A percentile compares a stretch with the other conserved stretches of the same genome.
Conservation (phyloP, 768 basidiomycete genomes). For the Psilocybe tampanensis region DNA sequence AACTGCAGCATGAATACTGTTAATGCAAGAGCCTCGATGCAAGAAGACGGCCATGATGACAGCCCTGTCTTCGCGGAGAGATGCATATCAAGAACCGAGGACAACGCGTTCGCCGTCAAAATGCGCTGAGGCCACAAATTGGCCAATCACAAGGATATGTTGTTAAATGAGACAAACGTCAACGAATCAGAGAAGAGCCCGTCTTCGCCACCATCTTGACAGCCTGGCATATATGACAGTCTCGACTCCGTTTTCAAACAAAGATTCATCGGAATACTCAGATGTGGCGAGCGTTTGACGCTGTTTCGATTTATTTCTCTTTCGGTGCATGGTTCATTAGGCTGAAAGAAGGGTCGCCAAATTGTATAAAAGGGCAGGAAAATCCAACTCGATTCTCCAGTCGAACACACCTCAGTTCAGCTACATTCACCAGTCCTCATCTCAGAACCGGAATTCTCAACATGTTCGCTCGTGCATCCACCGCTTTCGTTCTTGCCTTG, state of each 20-base stretch:
- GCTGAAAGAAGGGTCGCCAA: background rate
- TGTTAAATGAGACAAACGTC: background rate
- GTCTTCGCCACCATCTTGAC: background rate
- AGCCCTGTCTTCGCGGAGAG: background rate
- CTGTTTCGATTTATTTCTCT: background rate
- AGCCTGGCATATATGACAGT: background rate
- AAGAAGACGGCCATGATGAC: background rate
- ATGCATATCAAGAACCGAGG: background rate
- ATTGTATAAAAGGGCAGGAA: constrained; percentile 2
- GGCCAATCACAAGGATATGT: background rate
- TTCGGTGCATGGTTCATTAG: background rate
- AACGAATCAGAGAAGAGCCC: background rate
- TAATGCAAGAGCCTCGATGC: background rate
- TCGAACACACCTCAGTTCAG: constrained; percentile 7
- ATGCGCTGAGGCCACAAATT: background rate
- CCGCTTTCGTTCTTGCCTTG: constrained; percentile 23
- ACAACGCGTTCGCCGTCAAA: background rate
- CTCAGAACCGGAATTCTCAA: constrained; percentile 11
- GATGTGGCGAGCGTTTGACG: background rate
- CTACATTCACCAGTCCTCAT: constrained; percentile 3
- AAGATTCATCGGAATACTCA: background rate
- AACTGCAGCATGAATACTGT: too few species aligned
- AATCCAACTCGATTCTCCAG: constrained; percentile 2
- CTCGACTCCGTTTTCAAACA: background rate
- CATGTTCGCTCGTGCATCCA: constrained; percentile 22